phyloP scores from a whole-genome alignment of 2,329 filamentous ascomycete genomes.

The Teratosphaeria epicoccoides region DNA sequence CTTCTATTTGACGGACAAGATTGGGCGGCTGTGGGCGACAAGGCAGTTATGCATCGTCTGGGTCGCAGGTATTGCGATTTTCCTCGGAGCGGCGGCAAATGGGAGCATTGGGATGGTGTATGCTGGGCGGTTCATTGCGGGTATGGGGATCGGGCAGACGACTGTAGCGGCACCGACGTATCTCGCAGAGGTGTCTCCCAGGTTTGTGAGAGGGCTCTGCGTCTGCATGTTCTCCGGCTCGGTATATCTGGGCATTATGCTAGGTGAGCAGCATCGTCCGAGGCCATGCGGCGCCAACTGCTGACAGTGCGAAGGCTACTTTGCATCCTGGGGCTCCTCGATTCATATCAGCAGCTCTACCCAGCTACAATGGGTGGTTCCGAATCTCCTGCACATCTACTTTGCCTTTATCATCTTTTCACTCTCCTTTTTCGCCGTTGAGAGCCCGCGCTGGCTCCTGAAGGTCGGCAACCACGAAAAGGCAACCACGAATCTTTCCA shows the following conservation, averaged over 20 bases:
- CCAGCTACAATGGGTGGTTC: constrained; percentile 48
- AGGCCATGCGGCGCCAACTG: background rate
- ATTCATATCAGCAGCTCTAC: constrained; percentile 38
- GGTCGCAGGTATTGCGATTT: constrained; percentile 25
- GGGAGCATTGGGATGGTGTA: constrained; percentile 26
- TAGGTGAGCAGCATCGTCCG: constrained; percentile 25
- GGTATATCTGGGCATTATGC: constrained; percentile 66
- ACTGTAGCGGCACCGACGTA: constrained; percentile 50
- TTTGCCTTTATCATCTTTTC: constrained; percentile 62
- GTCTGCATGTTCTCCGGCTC: constrained; percentile 60
- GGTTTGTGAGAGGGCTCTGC: constrained; percentile 47
- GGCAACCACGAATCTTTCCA: constrained; percentile 20
- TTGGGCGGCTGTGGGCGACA: constrained; percentile 23
- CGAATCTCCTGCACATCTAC: constrained; percentile 66
- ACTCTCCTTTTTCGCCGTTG: constrained; percentile 42
- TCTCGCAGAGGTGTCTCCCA: constrained; percentile 40
- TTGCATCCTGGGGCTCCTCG: constrained; percentile 49
- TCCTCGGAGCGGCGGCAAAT: constrained; percentile 36
- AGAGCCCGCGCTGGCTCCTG: constrained; percentile 25
- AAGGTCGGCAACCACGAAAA: constrained; percentile 24
- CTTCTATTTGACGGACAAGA: constrained; percentile 23
- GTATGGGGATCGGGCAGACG: constrained; percentile 38
- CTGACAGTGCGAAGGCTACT: constrained; percentile 47
- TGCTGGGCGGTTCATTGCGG: constrained; percentile 32
- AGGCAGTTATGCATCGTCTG: constrained; percentile 20